These are phyloP conservation scores for Lodderomyces oxycetoniae DNA, from an alignment of 1,139 yeast genomes.

Conservation along the genomic window DNA sequence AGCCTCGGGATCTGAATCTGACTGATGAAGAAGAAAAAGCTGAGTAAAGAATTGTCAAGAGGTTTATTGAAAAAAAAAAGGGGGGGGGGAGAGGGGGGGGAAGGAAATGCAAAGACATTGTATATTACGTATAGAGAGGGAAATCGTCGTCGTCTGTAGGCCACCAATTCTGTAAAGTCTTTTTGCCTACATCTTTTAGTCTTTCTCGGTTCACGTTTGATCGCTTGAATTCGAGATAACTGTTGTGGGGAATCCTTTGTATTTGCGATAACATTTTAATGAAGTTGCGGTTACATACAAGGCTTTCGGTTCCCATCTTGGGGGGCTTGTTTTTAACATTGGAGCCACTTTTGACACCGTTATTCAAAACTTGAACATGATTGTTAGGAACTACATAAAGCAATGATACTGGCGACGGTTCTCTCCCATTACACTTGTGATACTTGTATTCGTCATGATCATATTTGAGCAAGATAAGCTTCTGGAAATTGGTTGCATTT, in stretches of 20 bases:
- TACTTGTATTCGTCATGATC: constrained; percentile 23
- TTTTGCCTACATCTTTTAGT: constrained; percentile 21
- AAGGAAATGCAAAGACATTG: too few relatives aligned
- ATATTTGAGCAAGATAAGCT: constrained; percentile 21
- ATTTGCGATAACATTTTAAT: constrained; percentile 9
- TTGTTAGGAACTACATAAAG: constrained; percentile 26
- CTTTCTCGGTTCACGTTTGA: constrained; percentile 19
- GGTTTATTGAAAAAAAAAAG: too few relatives aligned
- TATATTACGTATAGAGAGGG: constrained; percentile 5
- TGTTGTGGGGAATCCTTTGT: constrained; percentile 3
- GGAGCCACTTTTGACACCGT: constrained; percentile 53
- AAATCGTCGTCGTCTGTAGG: constrained; percentile 32
- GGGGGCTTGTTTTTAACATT: constrained; percentile 43
- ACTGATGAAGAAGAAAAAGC: too few relatives aligned
- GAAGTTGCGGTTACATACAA: constrained; percentile 31
- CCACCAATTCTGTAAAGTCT: constrained; percentile 29
- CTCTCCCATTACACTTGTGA: constrained; percentile 18
- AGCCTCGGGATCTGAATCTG: constrained; percentile 36
- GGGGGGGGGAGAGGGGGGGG: too few relatives aligned
- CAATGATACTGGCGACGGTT: constrained; percentile 37
- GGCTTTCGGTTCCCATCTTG: constrained; percentile 41
- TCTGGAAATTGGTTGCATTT: constrained; percentile 16
- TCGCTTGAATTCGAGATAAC: constrained; percentile 28
- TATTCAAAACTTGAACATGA: constrained; percentile 40
- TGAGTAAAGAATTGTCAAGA: too few relatives aligned